Evolutionary conservation across 768 basidiomycete genomes (phyloP).

Genomic region (Boletus fagicola): DNA sequence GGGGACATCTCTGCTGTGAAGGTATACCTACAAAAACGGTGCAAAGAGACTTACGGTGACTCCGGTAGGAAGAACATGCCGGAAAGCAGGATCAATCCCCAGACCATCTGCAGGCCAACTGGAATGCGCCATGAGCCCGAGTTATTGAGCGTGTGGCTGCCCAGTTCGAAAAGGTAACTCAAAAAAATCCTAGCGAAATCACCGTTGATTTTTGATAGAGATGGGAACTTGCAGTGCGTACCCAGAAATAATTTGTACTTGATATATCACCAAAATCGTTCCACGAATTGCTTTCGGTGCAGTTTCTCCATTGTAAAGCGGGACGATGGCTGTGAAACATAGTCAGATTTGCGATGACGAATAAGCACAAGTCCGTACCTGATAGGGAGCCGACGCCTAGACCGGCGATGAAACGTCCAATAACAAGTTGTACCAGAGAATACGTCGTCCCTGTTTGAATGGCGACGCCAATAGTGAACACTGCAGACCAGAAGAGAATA

Average conservation of each 20-base stretch:
- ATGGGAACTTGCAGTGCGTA: constrained; percentile 25
- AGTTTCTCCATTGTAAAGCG: constrained; percentile 77
- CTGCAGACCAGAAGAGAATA: constrained; percentile 70
- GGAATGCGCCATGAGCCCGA: constrained; percentile 74
- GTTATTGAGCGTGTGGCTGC: constrained; percentile 51
- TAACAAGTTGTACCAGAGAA: constrained; percentile 63
- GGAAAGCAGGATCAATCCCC: constrained; percentile 64
- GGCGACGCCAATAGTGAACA: constrained; percentile 68
- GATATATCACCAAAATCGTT: constrained; percentile 69
- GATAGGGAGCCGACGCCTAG: constrained; percentile 75
- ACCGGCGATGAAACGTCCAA: constrained; percentile 75
- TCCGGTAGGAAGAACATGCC: constrained; percentile 78
- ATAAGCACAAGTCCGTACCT: constrained; percentile 37
- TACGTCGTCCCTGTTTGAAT: constrained; percentile 65
- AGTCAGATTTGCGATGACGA: constrained; percentile 1
- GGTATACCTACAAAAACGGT: background rate
- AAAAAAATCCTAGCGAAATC: constrained; percentile 55
- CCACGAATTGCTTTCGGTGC: constrained; percentile 75
- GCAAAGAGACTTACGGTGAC: constrained; percentile 54
- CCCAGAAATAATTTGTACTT: constrained; percentile 75
- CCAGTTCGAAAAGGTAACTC: constrained; percentile 69
- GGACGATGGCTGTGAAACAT: constrained; percentile 45
- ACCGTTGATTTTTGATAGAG: background rate
- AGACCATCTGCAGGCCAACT: constrained; percentile 70
- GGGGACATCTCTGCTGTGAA: background rate